Evolutionary conservation across 2,329 filamentous ascomycete genomes (phyloP), one percentile per base, ranked within the genome.

Genomic region (Epichloe typhina): DNA sequence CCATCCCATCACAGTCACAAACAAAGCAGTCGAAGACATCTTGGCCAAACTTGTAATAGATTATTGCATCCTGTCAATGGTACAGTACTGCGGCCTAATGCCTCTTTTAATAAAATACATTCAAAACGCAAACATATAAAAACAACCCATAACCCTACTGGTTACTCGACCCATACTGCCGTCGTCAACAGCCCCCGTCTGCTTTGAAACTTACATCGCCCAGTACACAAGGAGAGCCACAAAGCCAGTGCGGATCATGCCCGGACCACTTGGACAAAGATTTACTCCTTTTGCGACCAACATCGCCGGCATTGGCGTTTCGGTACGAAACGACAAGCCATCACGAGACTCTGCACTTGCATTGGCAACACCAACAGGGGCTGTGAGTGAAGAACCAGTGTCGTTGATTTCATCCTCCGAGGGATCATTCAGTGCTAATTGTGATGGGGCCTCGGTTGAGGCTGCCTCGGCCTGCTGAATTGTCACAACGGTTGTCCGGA

Each of bases 401-500:
- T 45, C 15, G 8, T 17, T 33, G 17, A 13, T 23, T 4, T 31
- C 19, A 12, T 35, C 13, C 6, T 50, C 46, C 13, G 35, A 9
- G 4, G 37, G 31, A n/a, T 42, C 36, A 33, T 47, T 39, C 21
- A 52, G 36, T 2, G 43, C 51, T 33, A 52, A 31, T 3, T 17
- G 36, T 12, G 38, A 46, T 26, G 51, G 38, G 0, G 35, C 35
- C 1, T 41, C 42, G 3, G 47, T 46, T 6, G 43, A 19, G 12
- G 38, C 38, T 19, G 51, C 31, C n/a, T 26, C 35, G 11, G 36
- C 46, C 26, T 52, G 42, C 11, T 50, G 35, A 17, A 54, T 38
- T 3, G 57, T 55, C 38, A 57, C 26, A 9, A 56, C 39, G 13
- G 55, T 55, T 0, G 58, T 62, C 43, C 56, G 47, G 8, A 58